Conservation (phyloP, 2,329 filamentous ascomycete species). For the Exophiala spinifera region DNA sequence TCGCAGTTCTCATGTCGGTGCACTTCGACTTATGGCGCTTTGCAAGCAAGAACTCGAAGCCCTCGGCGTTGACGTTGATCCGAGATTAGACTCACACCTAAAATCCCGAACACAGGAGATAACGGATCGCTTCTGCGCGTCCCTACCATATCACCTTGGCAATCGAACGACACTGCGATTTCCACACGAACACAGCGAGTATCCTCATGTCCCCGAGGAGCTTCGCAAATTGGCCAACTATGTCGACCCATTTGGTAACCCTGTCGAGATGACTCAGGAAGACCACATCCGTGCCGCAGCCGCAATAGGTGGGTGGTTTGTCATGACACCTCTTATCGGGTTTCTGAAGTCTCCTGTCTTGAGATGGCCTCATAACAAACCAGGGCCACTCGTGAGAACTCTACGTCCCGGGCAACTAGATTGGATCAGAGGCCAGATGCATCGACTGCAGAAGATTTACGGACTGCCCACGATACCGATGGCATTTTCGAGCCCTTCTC, state of each 20-base stretch:
- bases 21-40: slow-evolving; percentile 16
- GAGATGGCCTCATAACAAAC: not conserved
- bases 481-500: not conserved
- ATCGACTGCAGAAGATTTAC: slow-evolving; percentile 22
- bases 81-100: slow-evolving; percentile 5
- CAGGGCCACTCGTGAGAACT: slow-evolving; percentile 9
- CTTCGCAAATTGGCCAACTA: slow-evolving; percentile 18
- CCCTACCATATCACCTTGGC: slow-evolving; percentile 30
- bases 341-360: slow-evolving; percentile 9
- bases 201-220: slow-evolving; percentile 17
- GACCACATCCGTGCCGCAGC: slow-evolving; percentile 22
- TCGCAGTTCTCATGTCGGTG: slow-evolving; percentile 13
- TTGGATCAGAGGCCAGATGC: slow-evolving; percentile 17
- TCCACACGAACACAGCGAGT: slow-evolving; percentile 19
- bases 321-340: slow-evolving; percentile 17
- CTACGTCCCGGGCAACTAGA: slow-evolving; percentile 16
- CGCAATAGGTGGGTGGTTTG: slow-evolving; percentile 22
- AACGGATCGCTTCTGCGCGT: slow-evolving; percentile 28
- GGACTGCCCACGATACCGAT: slow-evolving; percentile 2
- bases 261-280: slow-evolving; percentile 20
- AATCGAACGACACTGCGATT: slow-evolving; percentile 23
- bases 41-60: slow-evolving; percentile 6
- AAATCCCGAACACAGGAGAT: slow-evolving; percentile 23
- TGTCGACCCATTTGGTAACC: slow-evolving; percentile 20
- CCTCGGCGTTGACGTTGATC: slow-evolving; percentile 9